Evolutionary conservation across 345 rosid genomes (phyloP), one percentile per base, ranked within the genome.

Genomic region (Abelmoschus esculentus): DNA sequence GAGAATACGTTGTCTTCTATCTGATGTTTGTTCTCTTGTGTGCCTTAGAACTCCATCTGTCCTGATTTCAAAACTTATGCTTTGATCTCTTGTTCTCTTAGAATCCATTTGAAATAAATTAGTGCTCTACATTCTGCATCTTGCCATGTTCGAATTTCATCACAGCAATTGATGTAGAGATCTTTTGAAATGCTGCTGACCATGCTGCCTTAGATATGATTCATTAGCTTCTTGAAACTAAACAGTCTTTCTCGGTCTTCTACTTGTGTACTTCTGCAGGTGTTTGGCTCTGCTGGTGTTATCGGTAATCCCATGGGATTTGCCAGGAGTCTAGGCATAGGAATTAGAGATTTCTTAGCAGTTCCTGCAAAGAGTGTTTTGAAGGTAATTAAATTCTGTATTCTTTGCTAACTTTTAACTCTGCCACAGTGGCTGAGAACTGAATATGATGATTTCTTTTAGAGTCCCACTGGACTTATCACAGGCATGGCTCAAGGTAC

Each of bases 251-350:
- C 32, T 17, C 18, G 9, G 62, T 28, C 19, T 70, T 26, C 54
- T 26, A 10, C 3, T 66, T 75, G 64, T 70, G 58, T 73, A 67
- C 80, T 78, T 69, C 56, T 74, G 67, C 80, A 93, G 98, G 91
- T 93, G 63, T 85, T 93, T 73, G 98, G 96, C 68, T 93, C 98
- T 79, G 97, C 98, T 80, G 97, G 98, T 58, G 92, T 90, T 64
- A 93, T 93, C 50, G 98, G 98, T 64, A 93, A 93, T 83, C 98
- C 98, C 38, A 80, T 93, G 85, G 98, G 97, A 66, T 91, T 93
- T 79, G 97, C 91, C 14, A 84, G 98, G 84, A 93, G 86, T 84
- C 80, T 93, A 72, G 90, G 90, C 42, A 84, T 82, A 79, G 98
- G 98, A 76, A 78, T 93, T 72, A 86, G 84, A 75, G 97, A 93